These are phyloP conservation scores for Backusella australiensis DNA, from an alignment of 192 early-diverging fungal genomes.

Conservation along the genomic window DNA sequence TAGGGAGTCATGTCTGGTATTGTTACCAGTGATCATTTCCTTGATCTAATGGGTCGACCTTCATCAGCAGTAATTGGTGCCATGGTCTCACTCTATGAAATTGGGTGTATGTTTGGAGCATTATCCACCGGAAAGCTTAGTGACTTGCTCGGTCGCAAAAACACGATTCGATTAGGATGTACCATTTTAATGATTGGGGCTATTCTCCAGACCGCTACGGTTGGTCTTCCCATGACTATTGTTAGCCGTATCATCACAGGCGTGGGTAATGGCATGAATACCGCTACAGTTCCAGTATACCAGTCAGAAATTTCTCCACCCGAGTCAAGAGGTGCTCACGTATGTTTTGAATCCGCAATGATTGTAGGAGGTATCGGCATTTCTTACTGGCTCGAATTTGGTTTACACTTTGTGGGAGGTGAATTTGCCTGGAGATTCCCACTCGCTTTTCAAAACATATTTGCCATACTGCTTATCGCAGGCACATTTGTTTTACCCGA, in stretches of 20 bases:
- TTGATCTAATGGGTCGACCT: constrained; percentile 13
- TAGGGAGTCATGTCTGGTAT: constrained; percentile 30
- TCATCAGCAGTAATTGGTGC: constrained; percentile 47
- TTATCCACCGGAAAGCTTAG: constrained; percentile 40
- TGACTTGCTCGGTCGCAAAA: constrained; percentile 48
- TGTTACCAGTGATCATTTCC: constrained; percentile 16
- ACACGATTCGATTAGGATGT: constrained; percentile 45
- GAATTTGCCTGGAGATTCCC: constrained; percentile 66
- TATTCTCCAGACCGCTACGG: constrained; percentile 48
- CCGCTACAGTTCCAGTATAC: constrained; percentile 53
- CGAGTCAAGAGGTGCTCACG: constrained; percentile 48
- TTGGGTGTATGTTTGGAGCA: constrained; percentile 31
- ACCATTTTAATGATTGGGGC: constrained; percentile 50
- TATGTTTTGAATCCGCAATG: constrained; percentile 47
- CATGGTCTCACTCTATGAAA: constrained; percentile 36
- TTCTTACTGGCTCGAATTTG: constrained; percentile 50
- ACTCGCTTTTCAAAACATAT: constrained; percentile 69
- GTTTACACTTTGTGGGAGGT: constrained; percentile 24
- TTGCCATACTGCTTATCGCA: constrained; percentile 56
- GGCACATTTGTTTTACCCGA: constrained; percentile 69
- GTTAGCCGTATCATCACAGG: constrained; percentile 51
- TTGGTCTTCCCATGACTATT: constrained; percentile 45
- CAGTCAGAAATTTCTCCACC: constrained; percentile 52
- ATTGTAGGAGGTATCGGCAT: constrained; percentile 51
- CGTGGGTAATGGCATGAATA: constrained; percentile 49